phyloP scores from a whole-genome alignment of 495 filamentous ascomycete genomes.

The Melanomma pulvis-pyrius region DNA sequence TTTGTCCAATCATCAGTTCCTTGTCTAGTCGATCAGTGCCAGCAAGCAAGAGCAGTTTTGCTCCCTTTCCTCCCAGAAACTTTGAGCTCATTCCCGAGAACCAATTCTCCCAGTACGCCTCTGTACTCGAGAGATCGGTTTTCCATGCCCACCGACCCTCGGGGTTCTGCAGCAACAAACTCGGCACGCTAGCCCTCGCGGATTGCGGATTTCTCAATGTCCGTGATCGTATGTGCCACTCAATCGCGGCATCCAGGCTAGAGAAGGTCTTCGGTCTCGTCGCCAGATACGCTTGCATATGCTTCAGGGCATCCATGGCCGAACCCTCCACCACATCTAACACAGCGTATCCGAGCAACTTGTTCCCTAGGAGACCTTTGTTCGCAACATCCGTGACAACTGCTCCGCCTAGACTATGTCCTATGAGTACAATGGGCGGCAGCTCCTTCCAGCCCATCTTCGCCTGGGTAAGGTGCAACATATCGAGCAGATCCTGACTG shows the following conservation, averaged over 20 bases:
- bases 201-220: constrained; percentile 82
- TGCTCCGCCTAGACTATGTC: constrained; percentile 95
- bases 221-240: constrained; percentile 92
- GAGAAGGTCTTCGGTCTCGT: constrained; percentile 80
- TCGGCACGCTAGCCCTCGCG: constrained; percentile 85
- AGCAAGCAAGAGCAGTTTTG: constrained; percentile 87
- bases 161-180: constrained; percentile 61
- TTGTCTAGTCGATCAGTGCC: constrained; percentile 94
- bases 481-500: constrained; percentile 69
- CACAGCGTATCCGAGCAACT: constrained; percentile 83
- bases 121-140: constrained; percentile 80
- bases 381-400: constrained; percentile 85
- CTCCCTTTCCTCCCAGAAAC: constrained; percentile 81
- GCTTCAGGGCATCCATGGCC: constrained; percentile 88
- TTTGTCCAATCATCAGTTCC: constrained; percentile 95
- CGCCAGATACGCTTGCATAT: constrained; percentile 88
- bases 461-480: constrained; percentile 64
- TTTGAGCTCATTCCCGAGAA: constrained; percentile 85
- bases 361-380: constrained; percentile 62
- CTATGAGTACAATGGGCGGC: constrained; percentile 79
- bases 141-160: constrained; percentile 75
- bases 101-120: constrained; percentile 94
- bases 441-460: constrained; percentile 71
- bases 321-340: constrained; percentile 93
- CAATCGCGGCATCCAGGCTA: constrained; percentile 74